Percentiles rank a stretch among this genome's conserved stretches.
These are phyloP conservation scores for Penicillium sp. DNA, from an alignment of 2,329 filamentous ascomycete species.

Conservation along the genomic window DNA sequence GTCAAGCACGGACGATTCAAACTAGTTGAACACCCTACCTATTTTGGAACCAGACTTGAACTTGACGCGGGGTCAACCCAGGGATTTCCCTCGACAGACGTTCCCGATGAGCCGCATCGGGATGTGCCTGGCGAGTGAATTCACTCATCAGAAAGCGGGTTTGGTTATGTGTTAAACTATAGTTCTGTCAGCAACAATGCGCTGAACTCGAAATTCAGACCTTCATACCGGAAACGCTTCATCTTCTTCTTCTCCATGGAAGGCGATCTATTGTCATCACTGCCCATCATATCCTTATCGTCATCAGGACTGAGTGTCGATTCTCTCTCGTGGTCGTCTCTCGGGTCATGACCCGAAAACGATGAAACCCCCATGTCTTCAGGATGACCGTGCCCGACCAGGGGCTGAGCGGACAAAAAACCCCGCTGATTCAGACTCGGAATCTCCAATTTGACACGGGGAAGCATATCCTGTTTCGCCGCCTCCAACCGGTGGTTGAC, in stretches of 20 bases:
- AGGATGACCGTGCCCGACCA: slow-evolving; percentile 14
- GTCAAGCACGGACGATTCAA: not conserved
- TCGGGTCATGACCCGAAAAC: slow-evolving; percentile 10
- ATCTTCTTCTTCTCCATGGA: slow-evolving; percentile 42
- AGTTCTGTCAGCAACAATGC: slow-evolving; percentile 1
- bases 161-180: slow-evolving; percentile 88
- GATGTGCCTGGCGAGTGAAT: slow-evolving; percentile 90
- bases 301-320: slow-evolving; percentile 29
- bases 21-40: slow-evolving; percentile 57
- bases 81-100: slow-evolving; percentile 85
- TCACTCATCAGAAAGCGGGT: slow-evolving; percentile 98
- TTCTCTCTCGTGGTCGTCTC: slow-evolving; percentile 20
- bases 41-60: slow-evolving; percentile 99
- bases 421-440: slow-evolving; percentile 22
- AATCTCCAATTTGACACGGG: slow-evolving; percentile 29
- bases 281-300: slow-evolving; percentile 28
- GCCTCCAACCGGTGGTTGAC: slow-evolving; percentile 15
- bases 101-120: slow-evolving; percentile 86
- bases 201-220: not conserved
- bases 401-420: slow-evolving; percentile 15
- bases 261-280: slow-evolving; percentile 30
- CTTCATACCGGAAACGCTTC: slow-evolving; percentile 43
- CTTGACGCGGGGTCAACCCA: slow-evolving; percentile 84
- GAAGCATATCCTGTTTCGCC: slow-evolving; percentile 19
- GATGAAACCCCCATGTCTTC: slow-evolving; percentile 13